phyloP scores from a whole-genome alignment of 1,284 basidiomycete species.

The Pseudozyma tsukubaensis region DNA sequence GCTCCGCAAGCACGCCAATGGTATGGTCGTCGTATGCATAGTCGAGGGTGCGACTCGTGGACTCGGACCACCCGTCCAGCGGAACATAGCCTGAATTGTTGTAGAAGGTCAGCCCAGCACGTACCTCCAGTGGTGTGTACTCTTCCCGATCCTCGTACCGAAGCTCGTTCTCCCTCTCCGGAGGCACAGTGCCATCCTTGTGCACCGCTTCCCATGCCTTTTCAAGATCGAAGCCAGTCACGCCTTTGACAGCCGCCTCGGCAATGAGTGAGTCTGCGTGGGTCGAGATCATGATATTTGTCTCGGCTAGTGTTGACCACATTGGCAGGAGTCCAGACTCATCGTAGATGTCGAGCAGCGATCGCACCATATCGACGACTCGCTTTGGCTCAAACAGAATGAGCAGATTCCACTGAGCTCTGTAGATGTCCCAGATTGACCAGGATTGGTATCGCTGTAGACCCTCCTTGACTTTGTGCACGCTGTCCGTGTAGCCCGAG shows the following conservation, averaged over 20 bases:
- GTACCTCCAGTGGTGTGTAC: slow-evolving; percentile 74
- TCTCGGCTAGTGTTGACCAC: slow-evolving; percentile 87
- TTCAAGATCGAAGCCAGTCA: slow-evolving; percentile 75
- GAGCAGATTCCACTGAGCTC: slow-evolving; percentile 82
- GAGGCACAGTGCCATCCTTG: slow-evolving; percentile 77
- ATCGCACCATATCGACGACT: slow-evolving; percentile 79
- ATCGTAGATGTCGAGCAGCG: slow-evolving; percentile 81
- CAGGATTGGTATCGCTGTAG: slow-evolving; percentile 79
- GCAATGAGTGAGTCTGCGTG: slow-evolving; percentile 84
- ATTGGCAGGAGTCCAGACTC: slow-evolving; percentile 86
- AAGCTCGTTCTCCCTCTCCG: slow-evolving; percentile 37
- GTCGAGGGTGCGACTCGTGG: slow-evolving; percentile 70
- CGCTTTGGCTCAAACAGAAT: slow-evolving; percentile 81
- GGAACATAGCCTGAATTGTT: slow-evolving; percentile 80
- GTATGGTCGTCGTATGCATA: slow-evolving; percentile 84
- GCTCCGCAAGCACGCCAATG: slow-evolving; percentile 75
- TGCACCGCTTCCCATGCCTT: slow-evolving; percentile 80
- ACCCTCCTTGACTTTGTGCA: slow-evolving; percentile 73
- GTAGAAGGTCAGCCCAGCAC: slow-evolving; percentile 81
- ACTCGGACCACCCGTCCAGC: slow-evolving; percentile 73
- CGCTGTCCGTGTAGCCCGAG: slow-evolving; percentile 78
- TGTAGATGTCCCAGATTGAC: slow-evolving; percentile 86
- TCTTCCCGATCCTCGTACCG: slow-evolving; percentile 80
- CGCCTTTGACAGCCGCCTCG: slow-evolving; percentile 78
- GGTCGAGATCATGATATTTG: slow-evolving; percentile 81